Percentiles rank a stretch among this genome's conserved stretches.
These are phyloP conservation scores for Trametes gibbosa DNA, from an alignment of 768 basidiomycete genomes.

Conservation along the genomic window DNA sequence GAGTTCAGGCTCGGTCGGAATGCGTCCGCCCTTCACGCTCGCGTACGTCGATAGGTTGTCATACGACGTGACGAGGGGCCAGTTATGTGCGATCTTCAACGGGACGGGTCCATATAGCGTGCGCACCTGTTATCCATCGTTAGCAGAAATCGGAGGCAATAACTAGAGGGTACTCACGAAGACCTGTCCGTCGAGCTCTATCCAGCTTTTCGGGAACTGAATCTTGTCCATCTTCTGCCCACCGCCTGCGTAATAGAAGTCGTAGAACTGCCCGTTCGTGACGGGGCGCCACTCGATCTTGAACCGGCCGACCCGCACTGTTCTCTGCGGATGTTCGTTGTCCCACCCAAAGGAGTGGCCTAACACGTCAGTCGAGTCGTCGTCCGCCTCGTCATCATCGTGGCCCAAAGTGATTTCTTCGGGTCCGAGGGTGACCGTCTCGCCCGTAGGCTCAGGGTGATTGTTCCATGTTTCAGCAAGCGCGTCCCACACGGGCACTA, in stretches of 20 bases:
- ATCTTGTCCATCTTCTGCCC: constrained; percentile 40
- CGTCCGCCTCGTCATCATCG: constrained; percentile 76
- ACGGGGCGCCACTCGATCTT: constrained; percentile 82
- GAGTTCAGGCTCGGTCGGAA: constrained; percentile 90
- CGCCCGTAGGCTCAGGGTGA: constrained; percentile 39
- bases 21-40: constrained; percentile 82
- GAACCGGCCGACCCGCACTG: constrained; percentile 64
- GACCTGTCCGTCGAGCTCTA: constrained; percentile 47
- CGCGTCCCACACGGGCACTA: constrained; percentile 65
- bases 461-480: constrained; percentile 50
- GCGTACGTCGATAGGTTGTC: constrained; percentile 79
- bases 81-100: constrained; percentile 72
- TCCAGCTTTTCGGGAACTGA: constrained; percentile 73
- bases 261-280: constrained; percentile 83
- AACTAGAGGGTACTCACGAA: constrained; percentile 37
- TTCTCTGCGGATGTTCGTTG: constrained; percentile 76
- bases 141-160: neutral
- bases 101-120: constrained; percentile 85
- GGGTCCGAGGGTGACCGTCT: constrained; percentile 57
- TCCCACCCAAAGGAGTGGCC: constrained; percentile 91
- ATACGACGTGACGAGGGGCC: constrained; percentile 85
- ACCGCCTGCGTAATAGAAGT: constrained; percentile 52
- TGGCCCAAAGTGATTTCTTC: constrained; percentile 69
- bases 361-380: constrained; percentile 43
- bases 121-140: constrained; percentile 49